Base-by-base conservation (phyloP, 176 grass and related monocot species). In the Areca catechu region DNA sequence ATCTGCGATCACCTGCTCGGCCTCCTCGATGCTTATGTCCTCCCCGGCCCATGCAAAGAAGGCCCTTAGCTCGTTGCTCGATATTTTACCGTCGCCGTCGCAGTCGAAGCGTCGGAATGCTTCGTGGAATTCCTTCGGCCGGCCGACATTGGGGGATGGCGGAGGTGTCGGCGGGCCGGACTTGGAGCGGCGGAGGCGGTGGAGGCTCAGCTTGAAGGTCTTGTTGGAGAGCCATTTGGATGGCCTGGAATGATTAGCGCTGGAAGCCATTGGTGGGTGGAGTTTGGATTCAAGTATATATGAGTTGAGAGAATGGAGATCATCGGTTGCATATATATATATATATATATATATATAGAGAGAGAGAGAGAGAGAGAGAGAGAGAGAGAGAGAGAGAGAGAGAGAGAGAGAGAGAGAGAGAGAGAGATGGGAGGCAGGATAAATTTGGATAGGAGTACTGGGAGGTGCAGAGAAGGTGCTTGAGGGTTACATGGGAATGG, bases 31-130 rank as follows among this genome's bases (percentile, higher is more conserved):
- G 21, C 15, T 22, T 16, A 66, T 49, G n/a, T 20, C 23, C 50
- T 66, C 63, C 4, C 49, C 49, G 50, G 63, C 63, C 63, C 63
- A 66, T 24, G 50, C 24, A 4, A 66, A 28, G 63, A 53, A 66
- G 22, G 63, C 22, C 24, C 63, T 21, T 22, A 66, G 63, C 63
- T 66, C 63, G 3, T 53, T 16, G 7, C 63, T 53, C 16, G 63
- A 66, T 29, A 66, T 66, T 49, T 29, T 66, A 15, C 63, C 63
- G 14, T 66, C 63, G 5, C 50, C 63, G 4, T 66, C 63, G 7
- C 23, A 24, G 16, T 66, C 63, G 7, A 66, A 53, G 16, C 16
- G 24, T 7, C 50, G 63, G 50, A 66, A 66, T 7, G 24, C 63
- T 27, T 66, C 24, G 0, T 5, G 50, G 50, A 30, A 66, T 17